These are phyloP conservation scores for Wickerhamiella pararugosa DNA, from an alignment of 1,139 yeast species.

Conservation along the genomic window DNA sequence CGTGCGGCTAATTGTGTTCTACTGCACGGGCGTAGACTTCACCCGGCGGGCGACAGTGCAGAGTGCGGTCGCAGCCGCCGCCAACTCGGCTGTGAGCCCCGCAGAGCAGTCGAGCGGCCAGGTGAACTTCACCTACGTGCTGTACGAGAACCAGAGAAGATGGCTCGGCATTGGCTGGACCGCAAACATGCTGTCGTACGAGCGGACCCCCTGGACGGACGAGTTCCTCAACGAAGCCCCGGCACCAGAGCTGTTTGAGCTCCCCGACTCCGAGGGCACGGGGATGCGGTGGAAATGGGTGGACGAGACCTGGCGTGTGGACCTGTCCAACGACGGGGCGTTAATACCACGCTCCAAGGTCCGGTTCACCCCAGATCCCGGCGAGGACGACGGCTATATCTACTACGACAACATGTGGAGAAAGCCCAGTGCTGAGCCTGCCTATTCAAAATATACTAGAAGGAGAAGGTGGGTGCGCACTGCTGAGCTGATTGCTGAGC, in stretches of 20 bases:
- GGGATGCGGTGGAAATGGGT: constrained; percentile 91
- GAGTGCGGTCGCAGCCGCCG: background rate
- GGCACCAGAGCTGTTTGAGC: constrained; percentile 56
- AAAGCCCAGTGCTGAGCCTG: constrained; percentile 73
- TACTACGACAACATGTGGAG: constrained; percentile 92
- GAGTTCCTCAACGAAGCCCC: constrained; percentile 80
- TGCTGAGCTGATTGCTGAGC: constrained; percentile 51
- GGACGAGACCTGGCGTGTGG: constrained; percentile 82
- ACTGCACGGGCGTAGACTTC: constrained; percentile 77
- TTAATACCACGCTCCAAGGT: constrained; percentile 50
- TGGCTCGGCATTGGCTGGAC: constrained; percentile 99
- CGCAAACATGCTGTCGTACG: constrained; percentile 73
- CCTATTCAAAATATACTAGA: constrained; percentile 81
- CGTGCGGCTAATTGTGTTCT: constrained; percentile 56
- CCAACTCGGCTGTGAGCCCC: constrained; percentile 1
- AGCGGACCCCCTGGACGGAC: constrained; percentile 94
- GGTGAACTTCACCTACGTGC: constrained; percentile 58
- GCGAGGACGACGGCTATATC: constrained; percentile 69
- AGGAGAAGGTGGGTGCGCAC: constrained; percentile 92
- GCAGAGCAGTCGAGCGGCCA: background rate
- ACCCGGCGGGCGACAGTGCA: constrained; percentile 1
- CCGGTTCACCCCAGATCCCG: constrained; percentile 65
- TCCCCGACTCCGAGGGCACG: constrained; percentile 59
- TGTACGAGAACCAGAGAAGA: constrained; percentile 91
- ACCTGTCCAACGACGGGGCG: constrained; percentile 77